Evolutionary conservation across 2,329 filamentous ascomycete genomes (phyloP).

Genomic region (Diaporthe citri): DNA sequence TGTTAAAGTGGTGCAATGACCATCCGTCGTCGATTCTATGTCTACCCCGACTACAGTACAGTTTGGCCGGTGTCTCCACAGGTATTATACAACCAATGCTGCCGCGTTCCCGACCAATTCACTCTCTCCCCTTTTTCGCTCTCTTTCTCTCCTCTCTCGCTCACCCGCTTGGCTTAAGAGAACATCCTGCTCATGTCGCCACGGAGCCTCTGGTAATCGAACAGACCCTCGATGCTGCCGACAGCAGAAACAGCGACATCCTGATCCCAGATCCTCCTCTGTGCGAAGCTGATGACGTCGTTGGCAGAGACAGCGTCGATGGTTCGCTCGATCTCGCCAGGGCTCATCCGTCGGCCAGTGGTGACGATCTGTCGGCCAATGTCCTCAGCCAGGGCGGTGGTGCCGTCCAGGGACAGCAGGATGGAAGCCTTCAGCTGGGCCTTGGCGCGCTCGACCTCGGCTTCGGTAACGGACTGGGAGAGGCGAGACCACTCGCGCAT

Average conservation of each 20-base stretch:
- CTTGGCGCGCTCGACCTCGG: slow-evolving; percentile 98
- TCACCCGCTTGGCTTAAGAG: slow-evolving; percentile 41
- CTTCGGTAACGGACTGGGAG: slow-evolving; percentile 85
- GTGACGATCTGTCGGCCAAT: slow-evolving; percentile 98
- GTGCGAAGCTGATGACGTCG: slow-evolving; percentile 97
- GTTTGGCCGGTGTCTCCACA: slow-evolving; percentile 50
- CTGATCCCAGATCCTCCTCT: slow-evolving; percentile 96
- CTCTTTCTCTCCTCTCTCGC: slow-evolving; percentile 7
- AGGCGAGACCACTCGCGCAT: slow-evolving; percentile 98
- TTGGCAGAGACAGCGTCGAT: slow-evolving; percentile 92
- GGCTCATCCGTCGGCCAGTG: slow-evolving; percentile 90
- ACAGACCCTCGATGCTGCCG: slow-evolving; percentile 88
- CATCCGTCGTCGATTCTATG: slow-evolving; percentile 48
- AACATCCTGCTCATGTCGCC: slow-evolving; percentile 54
- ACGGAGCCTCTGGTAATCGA: slow-evolving; percentile 72
- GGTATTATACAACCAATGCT: slow-evolving; percentile 49
- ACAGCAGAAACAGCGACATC: slow-evolving; percentile 95
- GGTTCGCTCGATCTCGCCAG: slow-evolving; percentile 93
- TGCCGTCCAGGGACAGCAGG: slow-evolving; percentile 96
- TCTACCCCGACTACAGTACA: slow-evolving; percentile 55
- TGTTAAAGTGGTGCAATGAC: slow-evolving; percentile 39
- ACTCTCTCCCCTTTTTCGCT: slow-evolving; percentile 37
- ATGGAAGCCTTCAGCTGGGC: slow-evolving; percentile 99
- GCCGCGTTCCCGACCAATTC: slow-evolving; percentile 36
- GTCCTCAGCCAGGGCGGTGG: slow-evolving; percentile 96